These are phyloP conservation scores for Salix koriyanagi DNA, from an alignment of 345 rosid species.

Conservation along the genomic window DNA sequence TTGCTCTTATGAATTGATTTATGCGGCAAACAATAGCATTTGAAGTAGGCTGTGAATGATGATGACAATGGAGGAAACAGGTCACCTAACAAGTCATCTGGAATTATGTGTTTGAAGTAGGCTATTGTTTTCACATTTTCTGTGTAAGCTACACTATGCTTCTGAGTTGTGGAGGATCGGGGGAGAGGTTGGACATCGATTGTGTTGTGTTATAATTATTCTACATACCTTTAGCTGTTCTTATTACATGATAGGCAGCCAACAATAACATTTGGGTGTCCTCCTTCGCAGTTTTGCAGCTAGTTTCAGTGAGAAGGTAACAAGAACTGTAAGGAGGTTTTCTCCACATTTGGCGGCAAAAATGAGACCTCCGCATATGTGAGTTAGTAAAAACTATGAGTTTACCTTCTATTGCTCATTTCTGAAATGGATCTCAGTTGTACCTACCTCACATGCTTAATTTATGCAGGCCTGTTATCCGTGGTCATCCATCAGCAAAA, in stretches of 20 bases:
- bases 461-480: slow-evolving; percentile 72
- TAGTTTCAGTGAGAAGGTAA: slow-evolving; percentile 84
- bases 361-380: slow-evolving; percentile 95
- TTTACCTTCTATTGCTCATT: not conserved
- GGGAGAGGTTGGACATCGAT: not conserved
- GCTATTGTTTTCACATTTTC: not conserved
- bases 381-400: slow-evolving; percentile 10
- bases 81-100: not conserved
- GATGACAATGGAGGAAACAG: not conserved
- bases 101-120: not conserved
- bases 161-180: not conserved
- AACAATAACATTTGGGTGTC: not conserved
- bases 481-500: slow-evolving; percentile 89
- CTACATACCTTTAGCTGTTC: not conserved
- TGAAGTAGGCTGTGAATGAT: not conserved
- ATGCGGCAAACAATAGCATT: no score
- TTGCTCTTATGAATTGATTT: no score
- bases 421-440: not conserved
- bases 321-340: slow-evolving; percentile 77
- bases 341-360: slow-evolving; percentile 98
- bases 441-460: slow-evolving; percentile 9
- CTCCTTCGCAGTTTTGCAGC: slow-evolving; percentile 75
- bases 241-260: not conserved
- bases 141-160: not conserved
- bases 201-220: not conserved